Base-by-base conservation (phyloP, 169 alveolate species). In the Eimeria necatrix region DNA sequence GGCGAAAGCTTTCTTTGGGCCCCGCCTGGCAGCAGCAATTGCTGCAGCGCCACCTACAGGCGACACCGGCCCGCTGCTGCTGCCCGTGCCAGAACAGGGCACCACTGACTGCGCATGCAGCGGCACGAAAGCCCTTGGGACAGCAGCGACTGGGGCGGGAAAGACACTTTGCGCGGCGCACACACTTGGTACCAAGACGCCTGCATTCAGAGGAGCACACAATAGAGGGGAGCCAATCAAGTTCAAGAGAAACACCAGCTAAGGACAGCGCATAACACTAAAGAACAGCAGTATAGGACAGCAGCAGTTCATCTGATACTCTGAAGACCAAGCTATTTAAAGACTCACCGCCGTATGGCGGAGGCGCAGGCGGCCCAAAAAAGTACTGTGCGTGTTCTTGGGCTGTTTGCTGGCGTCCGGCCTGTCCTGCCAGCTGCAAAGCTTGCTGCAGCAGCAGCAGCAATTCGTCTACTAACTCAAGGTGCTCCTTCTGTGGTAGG, bases 391-490 rank as follows among this genome's bases (percentile, higher is more conserved):
- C 5, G 2, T 5, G 56, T 60, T 49, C 41, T 26, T 46, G 86
- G 32, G 56, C 64, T 41, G 48, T 48, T 12, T 22, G 81, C 61
- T 32, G 56, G n/a, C 8, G 56, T 32, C 20, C 46, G 24, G 8
- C 16, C 61, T n/a, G 26, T 6, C 48, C 61, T 76, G 86, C 86
- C 24, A 76, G 59, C 86, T 76, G 86, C 41, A 76, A 60, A 4
- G 86, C 56, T 18, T 76, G 86, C 61, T 76, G 86, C 86, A 76
- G 86, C 64, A 76, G 86, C 86, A n/a, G 86, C 86, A 76, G 86
- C 61, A 76, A 46, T 64, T 76, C 86, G 64, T 76, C 86, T 48
- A 76, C 56, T 26, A 76, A 8, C 7, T 14, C 24, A 48, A 76
- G 24, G 9, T 46, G 86, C 86, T 76, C 61, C 24, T 32, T 20